These are phyloP conservation scores for Luvunga scandens DNA, from an alignment of 345 rosid genomes.

Conservation along the genomic window DNA sequence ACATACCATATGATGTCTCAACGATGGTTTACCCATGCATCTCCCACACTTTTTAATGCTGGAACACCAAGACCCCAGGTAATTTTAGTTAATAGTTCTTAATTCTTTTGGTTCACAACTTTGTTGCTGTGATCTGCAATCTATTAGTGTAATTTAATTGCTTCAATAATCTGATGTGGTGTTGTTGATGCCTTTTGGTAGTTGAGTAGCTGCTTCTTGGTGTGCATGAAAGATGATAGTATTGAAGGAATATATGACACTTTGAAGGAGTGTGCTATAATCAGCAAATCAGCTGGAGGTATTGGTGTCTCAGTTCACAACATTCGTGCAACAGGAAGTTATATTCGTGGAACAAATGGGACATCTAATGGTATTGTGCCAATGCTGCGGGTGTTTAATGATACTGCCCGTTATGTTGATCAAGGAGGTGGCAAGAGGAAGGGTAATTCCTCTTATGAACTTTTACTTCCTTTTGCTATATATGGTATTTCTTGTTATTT, in stretches of 20 bases:
- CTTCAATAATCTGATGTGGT: neutral
- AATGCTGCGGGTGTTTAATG: conserved; percentile 75
- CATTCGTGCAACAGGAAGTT: conserved; percentile 79
- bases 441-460: conserved; percentile 34
- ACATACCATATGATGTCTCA: conserved; percentile 95
- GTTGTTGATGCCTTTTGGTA: conserved; percentile 25
- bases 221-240: conserved; percentile 94
- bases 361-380: conserved; percentile 87
- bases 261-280: conserved; percentile 90
- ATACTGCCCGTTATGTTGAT: conserved; percentile 87
- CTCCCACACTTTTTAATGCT: conserved; percentile 89
- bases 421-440: conserved; percentile 92
- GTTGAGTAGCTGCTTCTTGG: conserved; percentile 88
- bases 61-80: conserved; percentile 94
- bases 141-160: neutral
- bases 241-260: conserved; percentile 94
- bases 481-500: neutral
- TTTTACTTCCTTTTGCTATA: neutral
- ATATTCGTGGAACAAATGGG: conserved; percentile 76
- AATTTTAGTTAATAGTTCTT: conserved; percentile 6
- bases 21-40: conserved; percentile 95
- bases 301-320: conserved; percentile 88
- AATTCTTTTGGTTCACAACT: neutral
- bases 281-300: conserved; percentile 95
- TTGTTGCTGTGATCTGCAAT: neutral